These are phyloP conservation scores for Botrytis hyacinthi DNA, from an alignment of 2,329 filamentous ascomycete genomes.

Conservation along the genomic window DNA sequence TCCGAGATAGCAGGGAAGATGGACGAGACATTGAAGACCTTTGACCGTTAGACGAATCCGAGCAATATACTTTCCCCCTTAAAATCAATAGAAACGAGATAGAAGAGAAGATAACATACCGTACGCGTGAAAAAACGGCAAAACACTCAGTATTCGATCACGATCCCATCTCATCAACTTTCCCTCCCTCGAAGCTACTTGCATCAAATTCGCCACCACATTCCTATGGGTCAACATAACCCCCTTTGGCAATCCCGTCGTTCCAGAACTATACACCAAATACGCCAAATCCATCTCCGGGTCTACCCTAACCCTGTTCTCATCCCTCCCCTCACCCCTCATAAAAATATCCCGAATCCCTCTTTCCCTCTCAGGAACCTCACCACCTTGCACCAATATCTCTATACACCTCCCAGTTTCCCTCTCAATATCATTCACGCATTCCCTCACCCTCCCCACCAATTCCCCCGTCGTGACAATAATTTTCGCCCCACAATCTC, in stretches of 20 bases:
- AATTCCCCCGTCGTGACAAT: constrained; percentile 47
- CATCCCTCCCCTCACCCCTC: not conserved
- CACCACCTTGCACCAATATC: not conserved
- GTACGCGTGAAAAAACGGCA: constrained; percentile 10
- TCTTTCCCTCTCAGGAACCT: not conserved
- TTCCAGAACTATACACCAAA: constrained; percentile 74
- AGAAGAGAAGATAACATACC: not conserved
- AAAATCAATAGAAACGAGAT: not conserved
- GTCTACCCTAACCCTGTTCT: not conserved
- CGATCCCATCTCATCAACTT: constrained; percentile 48
- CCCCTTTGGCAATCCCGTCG: constrained; percentile 80
- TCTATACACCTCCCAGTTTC: not conserved
- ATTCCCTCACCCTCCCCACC: constrained; percentile 31
- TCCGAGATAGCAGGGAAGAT: constrained; percentile 47
- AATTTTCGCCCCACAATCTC: constrained; percentile 39
- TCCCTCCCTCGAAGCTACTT: constrained; percentile 32
- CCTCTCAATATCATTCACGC: not conserved
- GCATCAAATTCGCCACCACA: constrained; percentile 25
- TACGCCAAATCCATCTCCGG: constrained; percentile 48
- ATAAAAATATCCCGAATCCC: not conserved
- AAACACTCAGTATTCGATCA: constrained; percentile 8
- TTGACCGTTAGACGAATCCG: not conserved
- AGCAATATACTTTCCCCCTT: not conserved
- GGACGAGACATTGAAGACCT: constrained; percentile 48
- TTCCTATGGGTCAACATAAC: constrained; percentile 55